phyloP scores from a whole-genome alignment of 208 protist species.

The Lotmaria passim region DNA sequence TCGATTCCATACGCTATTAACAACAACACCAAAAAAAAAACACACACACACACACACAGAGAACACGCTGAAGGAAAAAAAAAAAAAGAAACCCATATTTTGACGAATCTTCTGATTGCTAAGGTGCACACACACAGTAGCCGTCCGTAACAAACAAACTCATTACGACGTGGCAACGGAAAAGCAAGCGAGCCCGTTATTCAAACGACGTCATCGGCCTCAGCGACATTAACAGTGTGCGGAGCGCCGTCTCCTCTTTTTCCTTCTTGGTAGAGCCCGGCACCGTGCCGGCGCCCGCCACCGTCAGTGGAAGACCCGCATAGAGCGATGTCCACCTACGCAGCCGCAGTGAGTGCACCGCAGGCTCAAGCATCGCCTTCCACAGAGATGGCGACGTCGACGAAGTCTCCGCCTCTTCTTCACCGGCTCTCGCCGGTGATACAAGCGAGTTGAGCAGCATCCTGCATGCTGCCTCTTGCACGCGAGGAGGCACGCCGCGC shows the following conservation, averaged over 20 bases:
- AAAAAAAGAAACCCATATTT: too few relatives aligned
- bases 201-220: slow-evolving; percentile 50
- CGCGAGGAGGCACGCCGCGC: background rate
- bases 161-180: too few relatives aligned
- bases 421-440: too few relatives aligned
- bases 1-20: too few relatives aligned
- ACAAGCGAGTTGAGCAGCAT: background rate
- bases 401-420: background rate
- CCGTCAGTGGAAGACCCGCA: slow-evolving; percentile 16
- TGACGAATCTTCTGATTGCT: too few relatives aligned
- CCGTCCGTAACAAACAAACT: too few relatives aligned
- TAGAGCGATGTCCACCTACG: slow-evolving; percentile 26
- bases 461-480: slow-evolving; percentile 2
- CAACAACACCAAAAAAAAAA: too few relatives aligned
- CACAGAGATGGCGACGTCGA: background rate
- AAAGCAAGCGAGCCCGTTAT: too few relatives aligned
- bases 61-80: too few relatives aligned
- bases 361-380: slow-evolving; percentile 1
- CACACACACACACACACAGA: too few relatives aligned
- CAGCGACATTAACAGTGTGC: slow-evolving; percentile 9
- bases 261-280: background rate
- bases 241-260: background rate
- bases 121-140: too few relatives aligned
- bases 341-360: slow-evolving; percentile 21
- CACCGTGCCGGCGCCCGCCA: background rate